Evolutionary conservation across 2,329 filamentous ascomycete species (phyloP).

Genomic region (Verticillium tricorpus): DNA sequence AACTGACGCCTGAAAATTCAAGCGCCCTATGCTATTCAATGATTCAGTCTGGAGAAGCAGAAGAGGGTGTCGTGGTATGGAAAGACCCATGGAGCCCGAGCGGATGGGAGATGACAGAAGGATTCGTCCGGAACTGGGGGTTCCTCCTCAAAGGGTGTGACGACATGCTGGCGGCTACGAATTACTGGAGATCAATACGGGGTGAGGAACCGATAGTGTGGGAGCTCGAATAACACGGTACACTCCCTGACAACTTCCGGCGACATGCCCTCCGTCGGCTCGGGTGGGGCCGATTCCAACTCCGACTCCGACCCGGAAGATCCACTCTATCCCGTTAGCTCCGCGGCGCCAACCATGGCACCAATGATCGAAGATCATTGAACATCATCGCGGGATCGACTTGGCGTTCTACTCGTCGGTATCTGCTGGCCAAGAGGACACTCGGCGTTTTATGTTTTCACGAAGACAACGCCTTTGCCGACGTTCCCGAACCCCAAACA

Average conservation of each 20-base stretch:
- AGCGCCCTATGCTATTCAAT: background rate
- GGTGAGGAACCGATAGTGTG: constrained; percentile 17
- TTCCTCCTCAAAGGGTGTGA: constrained; percentile 32
- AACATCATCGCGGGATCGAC: background rate
- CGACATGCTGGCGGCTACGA: constrained; percentile 30
- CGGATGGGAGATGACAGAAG: constrained; percentile 37
- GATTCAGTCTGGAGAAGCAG: background rate
- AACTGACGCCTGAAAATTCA: background rate
- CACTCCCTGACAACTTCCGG: too few species aligned
- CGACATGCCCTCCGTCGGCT: too few species aligned
- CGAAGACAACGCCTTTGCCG: background rate
- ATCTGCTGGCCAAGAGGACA: background rate
- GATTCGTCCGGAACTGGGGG: constrained; percentile 31
- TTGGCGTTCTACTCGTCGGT: background rate
- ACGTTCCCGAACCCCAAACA: background rate
- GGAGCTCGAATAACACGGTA: background rate
- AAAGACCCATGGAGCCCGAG: constrained; percentile 30
- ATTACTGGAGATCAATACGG: constrained; percentile 29
- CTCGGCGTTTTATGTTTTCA: background rate
- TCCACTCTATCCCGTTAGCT: too few species aligned
- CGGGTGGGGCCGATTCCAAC: too few species aligned
- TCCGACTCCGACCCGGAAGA: too few species aligned
- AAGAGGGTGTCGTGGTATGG: constrained; percentile 25
- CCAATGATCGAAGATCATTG: too few species aligned
- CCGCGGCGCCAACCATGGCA: too few species aligned